These are phyloP conservation scores for Cercospora sp. DNA, from an alignment of 2,329 filamentous ascomycete species.

Conservation along the genomic window DNA sequence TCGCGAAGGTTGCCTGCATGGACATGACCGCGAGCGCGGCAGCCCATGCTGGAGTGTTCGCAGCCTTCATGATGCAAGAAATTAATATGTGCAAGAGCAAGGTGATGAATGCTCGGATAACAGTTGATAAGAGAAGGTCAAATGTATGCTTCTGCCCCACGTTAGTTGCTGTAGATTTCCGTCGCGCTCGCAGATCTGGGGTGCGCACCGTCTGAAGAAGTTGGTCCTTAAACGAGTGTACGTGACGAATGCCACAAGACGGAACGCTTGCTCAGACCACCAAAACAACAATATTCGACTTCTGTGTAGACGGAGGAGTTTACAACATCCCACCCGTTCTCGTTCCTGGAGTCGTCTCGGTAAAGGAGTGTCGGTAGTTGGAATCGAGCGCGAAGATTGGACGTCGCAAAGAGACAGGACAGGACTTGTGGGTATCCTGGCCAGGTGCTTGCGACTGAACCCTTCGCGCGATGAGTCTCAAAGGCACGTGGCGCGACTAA, in stretches of 20 bases:
- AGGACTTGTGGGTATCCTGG: constrained; percentile 3
- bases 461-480: constrained; percentile 5
- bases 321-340: constrained; percentile 33
- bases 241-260: constrained; percentile 46
- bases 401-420: neutral
- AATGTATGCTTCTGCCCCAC: constrained; percentile 17
- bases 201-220: constrained; percentile 41
- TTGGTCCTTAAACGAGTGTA: constrained; percentile 51
- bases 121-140: constrained; percentile 13
- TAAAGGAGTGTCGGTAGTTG: constrained; percentile 38
- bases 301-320: constrained; percentile 18
- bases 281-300: constrained; percentile 23
- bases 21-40: constrained; percentile 50
- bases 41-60: constrained; percentile 48
- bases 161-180: constrained; percentile 12
- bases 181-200: neutral
- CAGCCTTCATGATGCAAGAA: constrained; percentile 43
- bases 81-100: constrained; percentile 27
- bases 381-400: constrained; percentile 20
- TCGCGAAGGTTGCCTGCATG: constrained; percentile 45
- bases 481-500: constrained; percentile 24
- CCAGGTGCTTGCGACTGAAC: constrained; percentile 10
- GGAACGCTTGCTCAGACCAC: constrained; percentile 28
- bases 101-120: constrained; percentile 20
- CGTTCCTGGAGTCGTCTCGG: constrained; percentile 17